Percentiles rank a stretch among this genome's conserved stretches.
These are phyloP conservation scores for Cinchona pubescens DNA, from an alignment of 257 asterid species.

Conservation along the genomic window DNA sequence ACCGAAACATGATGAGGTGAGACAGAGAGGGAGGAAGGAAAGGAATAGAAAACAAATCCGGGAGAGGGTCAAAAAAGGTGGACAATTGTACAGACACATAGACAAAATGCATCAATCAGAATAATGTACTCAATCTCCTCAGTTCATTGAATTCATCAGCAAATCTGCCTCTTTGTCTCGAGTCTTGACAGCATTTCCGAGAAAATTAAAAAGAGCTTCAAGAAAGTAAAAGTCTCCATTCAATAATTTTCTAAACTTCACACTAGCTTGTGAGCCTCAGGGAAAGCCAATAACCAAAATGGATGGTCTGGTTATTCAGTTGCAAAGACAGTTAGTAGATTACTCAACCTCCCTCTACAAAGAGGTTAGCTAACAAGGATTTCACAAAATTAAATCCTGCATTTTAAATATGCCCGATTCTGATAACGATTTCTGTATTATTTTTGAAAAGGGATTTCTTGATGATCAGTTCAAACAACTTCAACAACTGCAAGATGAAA, in stretches of 20 bases:
- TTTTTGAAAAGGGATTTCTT: slow-evolving; percentile 24
- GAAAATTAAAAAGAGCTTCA: not conserved
- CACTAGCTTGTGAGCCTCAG: not conserved
- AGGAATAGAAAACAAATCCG: slow-evolving; percentile 6
- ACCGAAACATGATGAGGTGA: slow-evolving; percentile 10
- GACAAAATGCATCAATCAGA: slow-evolving; percentile 1
- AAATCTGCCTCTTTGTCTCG: slow-evolving; percentile 5
- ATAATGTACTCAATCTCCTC: not conserved
- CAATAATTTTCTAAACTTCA: not conserved
- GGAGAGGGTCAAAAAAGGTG: not conserved
- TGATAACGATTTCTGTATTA: slow-evolving; percentile 7
- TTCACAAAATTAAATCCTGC: too few relatives aligned
- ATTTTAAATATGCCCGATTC: not conserved
- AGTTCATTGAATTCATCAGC: slow-evolving; percentile 27
- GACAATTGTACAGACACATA: slow-evolving; percentile 8
- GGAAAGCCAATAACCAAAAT: slow-evolving; percentile 6
- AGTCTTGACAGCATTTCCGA: slow-evolving; percentile 19
- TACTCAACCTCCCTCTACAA: slow-evolving; percentile 30
- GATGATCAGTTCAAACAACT: slow-evolving; percentile 43
- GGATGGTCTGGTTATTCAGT: slow-evolving; percentile 23
- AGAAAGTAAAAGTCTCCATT: not conserved
- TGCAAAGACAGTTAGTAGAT: slow-evolving; percentile 33
- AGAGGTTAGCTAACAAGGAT: slow-evolving; percentile 19
- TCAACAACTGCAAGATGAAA: slow-evolving; percentile 41
- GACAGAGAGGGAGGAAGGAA: slow-evolving; percentile 20